Base-by-base conservation (phyloP, 345 rosid species). In the Arabis hirsuta region DNA sequence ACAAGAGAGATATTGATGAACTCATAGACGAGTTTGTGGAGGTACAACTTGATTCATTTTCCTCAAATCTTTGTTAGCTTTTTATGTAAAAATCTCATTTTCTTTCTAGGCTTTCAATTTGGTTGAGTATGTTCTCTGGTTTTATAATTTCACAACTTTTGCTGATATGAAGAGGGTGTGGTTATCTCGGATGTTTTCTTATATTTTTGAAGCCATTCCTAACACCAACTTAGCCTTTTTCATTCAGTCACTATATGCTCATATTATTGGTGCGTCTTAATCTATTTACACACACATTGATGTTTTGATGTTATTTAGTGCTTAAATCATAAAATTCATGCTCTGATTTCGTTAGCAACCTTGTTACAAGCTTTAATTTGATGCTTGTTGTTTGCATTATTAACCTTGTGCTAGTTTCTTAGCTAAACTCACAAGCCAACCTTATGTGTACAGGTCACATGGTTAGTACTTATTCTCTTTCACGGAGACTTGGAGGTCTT, bases 401-500 rank as follows among this genome's bases (percentile, higher is more conserved):
- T 57, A 26, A 53, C 14, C 3, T 22, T 55, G 38, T 27, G 27
- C n/a, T 62, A 48, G 60, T 36, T 36, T 20, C 42, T 32, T 29
- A 36, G 42, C 36, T 55, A 47, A 38, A 51, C 44, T 38, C 64
- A 62, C 36, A 57, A 41, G 45, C 20, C 24, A 5, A 32, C 50
- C 43, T 43, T 63, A 65, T 67, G 12, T 43, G 27, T 81, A 83
- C 88, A 95, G 97, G 96, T 79, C 82, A 87, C 71, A 81, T 95
- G 81, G 48, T 83, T 51, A 71, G 78, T 55, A 50, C 57, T 66
- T 76, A 60, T 69, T 85, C 92, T 27, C 84, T 94, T 34, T 82
- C 88, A 60, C 60, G 59, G 58, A 84, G 89, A 73, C 79, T 89
- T n/a, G 97, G 96, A 45, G 97, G 91, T 44, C 82, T 94, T 16